Conservation (phyloP, 192 early-diverging fungal species). For the Backusella macrospora region DNA sequence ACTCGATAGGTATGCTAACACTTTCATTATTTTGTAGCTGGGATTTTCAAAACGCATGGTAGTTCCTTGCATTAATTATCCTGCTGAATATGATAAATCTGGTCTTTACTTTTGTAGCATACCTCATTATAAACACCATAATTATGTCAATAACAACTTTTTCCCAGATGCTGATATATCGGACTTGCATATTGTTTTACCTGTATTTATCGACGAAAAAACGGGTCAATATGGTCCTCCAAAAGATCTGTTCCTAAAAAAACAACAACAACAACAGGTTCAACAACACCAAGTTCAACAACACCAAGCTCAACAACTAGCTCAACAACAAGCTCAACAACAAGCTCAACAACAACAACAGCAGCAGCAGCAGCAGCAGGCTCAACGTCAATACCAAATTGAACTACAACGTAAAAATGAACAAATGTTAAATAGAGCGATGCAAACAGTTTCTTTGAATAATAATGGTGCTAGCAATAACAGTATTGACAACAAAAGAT, state of each 20-base stretch:
- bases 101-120: neutral
- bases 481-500: neutral
- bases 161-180: neutral
- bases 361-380: neutral
- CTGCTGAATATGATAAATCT: neutral
- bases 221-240: neutral
- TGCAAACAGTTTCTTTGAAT: neutral
- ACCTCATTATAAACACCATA: neutral
- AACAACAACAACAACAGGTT: neutral
- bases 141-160: neutral
- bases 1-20: neutral
- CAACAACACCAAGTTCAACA: neutral
- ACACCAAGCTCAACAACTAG: neutral
- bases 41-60: neutral
- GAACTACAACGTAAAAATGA: too few relatives aligned
- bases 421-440: neutral
- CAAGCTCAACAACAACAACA: neutral
- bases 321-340: neutral
- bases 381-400: neutral
- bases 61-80: conserved; percentile 17
- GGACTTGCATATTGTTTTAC: neutral
- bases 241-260: neutral
- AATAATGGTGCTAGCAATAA: neutral
- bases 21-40: neutral
- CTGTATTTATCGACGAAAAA: neutral